Base-by-base conservation (phyloP, 1,139 yeast genomes). In the Candida glucosophila region DNA sequence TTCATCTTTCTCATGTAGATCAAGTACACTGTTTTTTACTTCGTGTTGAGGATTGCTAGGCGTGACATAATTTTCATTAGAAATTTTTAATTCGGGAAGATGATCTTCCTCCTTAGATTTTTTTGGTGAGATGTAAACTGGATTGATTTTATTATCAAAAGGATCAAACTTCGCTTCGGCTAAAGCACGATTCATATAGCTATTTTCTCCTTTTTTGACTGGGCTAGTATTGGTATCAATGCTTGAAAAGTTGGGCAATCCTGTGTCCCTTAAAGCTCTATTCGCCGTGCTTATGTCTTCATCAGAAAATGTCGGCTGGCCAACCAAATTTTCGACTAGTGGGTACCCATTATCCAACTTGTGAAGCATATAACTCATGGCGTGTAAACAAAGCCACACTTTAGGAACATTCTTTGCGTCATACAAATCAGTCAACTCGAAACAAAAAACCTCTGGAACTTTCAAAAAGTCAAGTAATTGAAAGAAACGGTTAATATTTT, bases 331-430 rank as follows among this genome's bases (percentile, higher is more conserved):
- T 19, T 67, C 69, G 39, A 90, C 70, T 6, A 63, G 55, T 1
- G 92, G 88, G 12, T 78, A 76, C 13, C 61, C 61, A 47, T 58
- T 55, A 59, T 59, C 58, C 44, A 50, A 44, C 23, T 73, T 72
- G 33, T 54, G 45, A 40, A 77, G 65, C 55, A 75, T 76, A 51
- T 71, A 82, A 23, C 90, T 77, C 41, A 90, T 59, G 2, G 96
- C 95, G 55, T 90, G 96, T 22, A 90, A 59, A 42, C 97, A 86
- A 49, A 86, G 88, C 52, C 92, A 81, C 13, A 92, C 97, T 45
- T 85, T 88, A 12, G 98, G 97, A 13, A 88, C 72, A 43, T 90
- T 83, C 43, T 86, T 88, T 42, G 82, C 81, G 47, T 90, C 97
- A 52, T 86, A 92, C 22, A 90, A 62, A 53, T 90, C 99, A 2